Base-by-base conservation (phyloP, 148 eudicot species). In the Amaranthus cruentus region DNA sequence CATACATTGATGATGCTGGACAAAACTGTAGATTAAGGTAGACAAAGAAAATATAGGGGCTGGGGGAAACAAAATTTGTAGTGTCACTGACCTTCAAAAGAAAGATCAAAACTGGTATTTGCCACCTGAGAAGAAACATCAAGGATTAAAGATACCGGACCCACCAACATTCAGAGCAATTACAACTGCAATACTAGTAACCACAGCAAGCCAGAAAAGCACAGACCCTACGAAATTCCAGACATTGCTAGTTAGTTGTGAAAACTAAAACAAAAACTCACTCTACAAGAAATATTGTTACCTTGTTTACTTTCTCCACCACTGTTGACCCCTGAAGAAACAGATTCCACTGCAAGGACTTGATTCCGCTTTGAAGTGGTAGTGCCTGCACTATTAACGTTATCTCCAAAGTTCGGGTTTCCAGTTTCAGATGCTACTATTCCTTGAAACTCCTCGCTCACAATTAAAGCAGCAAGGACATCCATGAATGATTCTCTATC, bases 391-490 rank as follows among this genome's bases (percentile, higher is more conserved):
- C 55, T 83, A 47, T 74, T 62, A 47, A 73, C 61, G 69, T 83
- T 78, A 60, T 81, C 81, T 6, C 67, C 77, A 46, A 83, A 59
- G 80, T 80, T 85, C 55, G 75, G 42, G 79, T 70, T 86, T 62
- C 82, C 86, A 46, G 96, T 73, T 81, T 95, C 98, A 28, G 97
- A 90, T 43, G 93, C 81, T 62, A 91, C 93, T 38, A 95, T 95
- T 38, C 98, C 98, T 75, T 88, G 97, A 69, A 95, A 95, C 76
- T 95, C 98, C 80, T 95, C 97, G 73, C 98, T 95, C 55, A 95
- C 93, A 71, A 95, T 80, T 76, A 91, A 79, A 44, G 98, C 98
- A 68, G 98, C 93, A 75, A 95, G 85, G 81, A 89, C 97, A 78
- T 90, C 89, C 93, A 95, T 91, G 62, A 91, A 86, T 44, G 98